Percentiles rank a stretch among this genome's conserved stretches.
phyloP scores from a whole-genome alignment of 108 stramenopile genomes.

The Pseudonitzschia multiseries region DNA sequence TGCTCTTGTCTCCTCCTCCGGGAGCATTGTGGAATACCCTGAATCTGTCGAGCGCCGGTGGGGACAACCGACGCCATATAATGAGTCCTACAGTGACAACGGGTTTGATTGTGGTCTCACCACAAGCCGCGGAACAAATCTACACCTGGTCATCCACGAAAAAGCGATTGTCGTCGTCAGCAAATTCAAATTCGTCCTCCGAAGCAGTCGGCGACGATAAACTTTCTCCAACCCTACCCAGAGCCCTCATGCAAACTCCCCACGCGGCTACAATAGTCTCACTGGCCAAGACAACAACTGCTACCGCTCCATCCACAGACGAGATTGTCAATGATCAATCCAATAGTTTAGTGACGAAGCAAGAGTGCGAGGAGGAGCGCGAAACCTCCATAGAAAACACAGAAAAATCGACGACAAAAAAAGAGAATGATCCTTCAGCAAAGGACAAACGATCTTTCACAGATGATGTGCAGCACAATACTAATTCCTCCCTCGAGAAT shows the following conservation, averaged over 20 bases:
- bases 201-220: not conserved
- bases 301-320: not conserved
- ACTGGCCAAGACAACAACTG: not conserved
- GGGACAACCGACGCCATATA: not conserved
- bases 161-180: not conserved
- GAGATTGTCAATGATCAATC: not conserved
- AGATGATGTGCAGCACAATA: not conserved
- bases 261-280: not conserved
- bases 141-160: slow-evolving; percentile 20
- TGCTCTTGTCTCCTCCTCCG: slow-evolving; percentile 37
- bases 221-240: slow-evolving; percentile 12
- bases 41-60: slow-evolving; percentile 16
- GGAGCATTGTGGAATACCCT: slow-evolving; percentile 33
- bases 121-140: slow-evolving; percentile 28
- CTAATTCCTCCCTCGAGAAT: not conserved
- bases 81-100: slow-evolving; percentile 19
- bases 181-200: not conserved
- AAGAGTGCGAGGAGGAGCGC: not conserved
- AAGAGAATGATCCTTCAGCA: not conserved
- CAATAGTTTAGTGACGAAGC: not conserved
- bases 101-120: slow-evolving; percentile 31
- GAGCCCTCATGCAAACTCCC: slow-evolving; percentile 6
- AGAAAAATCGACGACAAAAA: not conserved
- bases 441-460: not conserved
- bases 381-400: not conserved